phyloP scores from a whole-genome alignment of 345 rosid species.

The Brassica nigra region DNA sequence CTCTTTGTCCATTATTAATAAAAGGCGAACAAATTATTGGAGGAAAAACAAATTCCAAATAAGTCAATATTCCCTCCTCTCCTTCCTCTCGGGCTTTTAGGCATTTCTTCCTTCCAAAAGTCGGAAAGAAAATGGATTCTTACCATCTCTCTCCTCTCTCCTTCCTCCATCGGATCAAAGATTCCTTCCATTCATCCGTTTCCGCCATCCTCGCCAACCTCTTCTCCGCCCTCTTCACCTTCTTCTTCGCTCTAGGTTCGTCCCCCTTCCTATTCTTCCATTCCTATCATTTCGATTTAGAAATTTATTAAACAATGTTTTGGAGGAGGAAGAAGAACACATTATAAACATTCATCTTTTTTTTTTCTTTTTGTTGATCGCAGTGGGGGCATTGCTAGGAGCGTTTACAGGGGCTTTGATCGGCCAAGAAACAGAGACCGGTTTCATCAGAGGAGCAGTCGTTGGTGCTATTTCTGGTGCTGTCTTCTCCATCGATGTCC shows the following conservation, averaged over 20 bases:
- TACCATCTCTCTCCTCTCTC: slow-evolving; percentile 1
- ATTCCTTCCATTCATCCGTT: slow-evolving; percentile 58
- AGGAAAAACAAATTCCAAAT: no score
- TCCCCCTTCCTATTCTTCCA: background rate
- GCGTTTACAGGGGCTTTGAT: slow-evolving; percentile 98
- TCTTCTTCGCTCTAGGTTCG: slow-evolving; percentile 94
- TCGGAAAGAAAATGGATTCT: background rate
- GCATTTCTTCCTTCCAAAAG: background rate
- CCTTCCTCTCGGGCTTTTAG: background rate
- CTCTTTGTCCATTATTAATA: background rate
- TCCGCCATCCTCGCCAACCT: slow-evolving; percentile 74
- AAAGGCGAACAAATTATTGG: background rate
- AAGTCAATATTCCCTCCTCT: background rate
- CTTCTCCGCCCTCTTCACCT: slow-evolving; percentile 93
- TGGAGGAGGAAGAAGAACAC: no score
- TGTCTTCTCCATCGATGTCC: slow-evolving; percentile 95
- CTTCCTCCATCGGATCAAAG: slow-evolving; percentile 55
- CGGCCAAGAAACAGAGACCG: slow-evolving; percentile 98
- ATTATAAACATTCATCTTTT: background rate
- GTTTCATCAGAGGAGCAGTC: slow-evolving; percentile 92
- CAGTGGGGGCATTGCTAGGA: slow-evolving; percentile 94
- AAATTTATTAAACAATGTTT: no score
- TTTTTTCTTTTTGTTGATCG: background rate
- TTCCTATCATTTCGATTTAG: background rate
- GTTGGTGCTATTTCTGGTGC: slow-evolving; percentile 98